Evolutionary conservation across 176 grass and related monocot species (phyloP).

Genomic region (Oryza longistaminata): DNA sequence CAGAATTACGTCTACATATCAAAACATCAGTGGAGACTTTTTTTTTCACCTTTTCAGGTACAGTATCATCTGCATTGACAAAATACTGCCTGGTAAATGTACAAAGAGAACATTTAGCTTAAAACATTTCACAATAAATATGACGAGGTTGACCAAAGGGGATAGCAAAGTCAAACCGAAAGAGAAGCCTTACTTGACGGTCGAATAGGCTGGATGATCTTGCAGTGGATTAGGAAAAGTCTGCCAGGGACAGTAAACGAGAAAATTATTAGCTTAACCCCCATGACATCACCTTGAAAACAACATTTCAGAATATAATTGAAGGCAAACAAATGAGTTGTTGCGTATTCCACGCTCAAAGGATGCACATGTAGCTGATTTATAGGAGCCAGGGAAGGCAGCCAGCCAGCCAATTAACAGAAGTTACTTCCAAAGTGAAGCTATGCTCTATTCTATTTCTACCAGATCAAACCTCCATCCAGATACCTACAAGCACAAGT

Average conservation of each 20-base stretch:
- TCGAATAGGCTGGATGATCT: conserved; percentile 90
- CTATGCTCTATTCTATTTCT: background rate
- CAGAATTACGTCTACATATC: background rate
- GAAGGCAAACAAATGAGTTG: conserved; percentile 4
- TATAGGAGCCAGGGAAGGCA: conserved; percentile 4
- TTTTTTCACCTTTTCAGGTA: conserved; percentile 74
- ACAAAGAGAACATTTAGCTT: conserved; percentile 32
- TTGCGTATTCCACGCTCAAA: background rate
- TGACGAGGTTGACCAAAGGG: background rate
- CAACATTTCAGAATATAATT: background rate
- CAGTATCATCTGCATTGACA: conserved; percentile 89
- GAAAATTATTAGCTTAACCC: conserved; percentile 39
- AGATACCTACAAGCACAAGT: background rate
- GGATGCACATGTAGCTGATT: conserved; percentile 11
- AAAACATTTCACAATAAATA: conserved; percentile 2
- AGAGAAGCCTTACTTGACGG: conserved; percentile 75
- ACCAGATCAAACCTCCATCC: conserved; percentile 1
- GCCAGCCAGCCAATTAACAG: background rate
- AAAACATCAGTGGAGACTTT: background rate
- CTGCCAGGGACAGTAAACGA: conserved; percentile 51
- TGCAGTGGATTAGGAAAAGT: conserved; percentile 83
- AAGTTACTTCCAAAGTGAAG: background rate
- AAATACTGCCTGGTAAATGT: conserved; percentile 82
- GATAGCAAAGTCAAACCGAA: conserved; percentile 13
- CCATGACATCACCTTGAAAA: conserved; percentile 29